Evolutionary conservation across 2,329 filamentous ascomycete species (phyloP).

Genomic region (Curvularia verruculosa): DNA sequence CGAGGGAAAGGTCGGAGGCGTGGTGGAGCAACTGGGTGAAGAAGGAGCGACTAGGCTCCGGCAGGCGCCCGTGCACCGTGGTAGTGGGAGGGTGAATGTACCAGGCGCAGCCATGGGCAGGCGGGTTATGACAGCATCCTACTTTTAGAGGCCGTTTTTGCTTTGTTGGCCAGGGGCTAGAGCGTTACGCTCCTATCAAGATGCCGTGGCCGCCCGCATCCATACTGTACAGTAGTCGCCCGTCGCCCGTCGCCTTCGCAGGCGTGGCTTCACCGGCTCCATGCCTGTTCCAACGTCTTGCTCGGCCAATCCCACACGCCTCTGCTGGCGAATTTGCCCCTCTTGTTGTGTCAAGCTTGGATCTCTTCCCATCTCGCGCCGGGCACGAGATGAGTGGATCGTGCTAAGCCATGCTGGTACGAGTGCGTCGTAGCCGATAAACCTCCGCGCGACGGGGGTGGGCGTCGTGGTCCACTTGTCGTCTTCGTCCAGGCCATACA

Average conservation of each 20-base stretch:
- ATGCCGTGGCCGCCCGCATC: conserved; percentile 27
- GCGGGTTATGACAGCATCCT: conserved; percentile 43
- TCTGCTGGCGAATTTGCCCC: conserved; percentile 8
- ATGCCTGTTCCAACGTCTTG: conserved; percentile 24
- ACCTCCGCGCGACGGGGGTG: conserved; percentile 11
- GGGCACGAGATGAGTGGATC: conserved; percentile 12
- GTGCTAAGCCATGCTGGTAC: conserved; percentile 10
- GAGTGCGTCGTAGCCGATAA: conserved; percentile 13
- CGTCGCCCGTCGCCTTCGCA: conserved; percentile 3
- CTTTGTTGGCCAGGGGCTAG: conserved; percentile 33
- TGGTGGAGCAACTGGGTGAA: conserved; percentile 39
- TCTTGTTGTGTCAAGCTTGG: conserved; percentile 17
- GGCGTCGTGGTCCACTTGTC: too few species aligned
- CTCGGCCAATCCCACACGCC: conserved; percentile 14
- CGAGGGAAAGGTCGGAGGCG: conserved; percentile 36
- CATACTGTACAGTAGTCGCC: conserved; percentile 14
- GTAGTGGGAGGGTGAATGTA: conserved; percentile 42
- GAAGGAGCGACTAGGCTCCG: conserved; percentile 40
- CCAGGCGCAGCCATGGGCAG: conserved; percentile 42
- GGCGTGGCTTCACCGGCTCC: conserved; percentile 22
- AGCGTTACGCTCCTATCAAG: conserved; percentile 20
- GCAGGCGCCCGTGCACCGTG: conserved; percentile 39
- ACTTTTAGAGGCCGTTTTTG: conserved; percentile 40
- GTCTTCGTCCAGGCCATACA: too few species aligned
- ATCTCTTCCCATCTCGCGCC: conserved; percentile 11